phyloP scores from a whole-genome alignment of 1,284 basidiomycete species.

The Cerrena zonata region DNA sequence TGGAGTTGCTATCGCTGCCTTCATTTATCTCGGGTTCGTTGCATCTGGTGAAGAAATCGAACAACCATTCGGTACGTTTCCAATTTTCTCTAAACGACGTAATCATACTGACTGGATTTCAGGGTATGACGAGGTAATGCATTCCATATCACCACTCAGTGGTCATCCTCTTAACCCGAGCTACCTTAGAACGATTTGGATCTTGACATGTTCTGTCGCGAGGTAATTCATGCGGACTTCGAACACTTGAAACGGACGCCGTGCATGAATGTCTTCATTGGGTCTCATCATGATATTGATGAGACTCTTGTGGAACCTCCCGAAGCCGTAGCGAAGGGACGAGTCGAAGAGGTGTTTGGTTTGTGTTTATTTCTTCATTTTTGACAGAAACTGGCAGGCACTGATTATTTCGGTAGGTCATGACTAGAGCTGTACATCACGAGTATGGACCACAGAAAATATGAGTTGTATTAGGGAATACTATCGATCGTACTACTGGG shows the following conservation, averaged over 20 bases:
- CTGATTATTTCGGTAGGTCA: no score
- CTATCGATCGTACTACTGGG: no score
- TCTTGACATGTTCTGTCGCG: constrained; percentile 53
- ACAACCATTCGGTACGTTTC: constrained; percentile 54
- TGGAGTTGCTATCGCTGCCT: constrained; percentile 54
- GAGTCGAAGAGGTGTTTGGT: constrained; percentile 20
- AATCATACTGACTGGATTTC: background rate
- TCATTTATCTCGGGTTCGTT: constrained; percentile 63
- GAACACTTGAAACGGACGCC: constrained; percentile 42
- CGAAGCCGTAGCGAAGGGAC: constrained; percentile 1
- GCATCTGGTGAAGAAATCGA: constrained; percentile 65
- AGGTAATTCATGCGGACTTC: constrained; percentile 48
- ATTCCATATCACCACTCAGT: no score
- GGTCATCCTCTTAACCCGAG: background rate
- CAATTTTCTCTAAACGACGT: background rate
- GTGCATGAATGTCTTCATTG: constrained; percentile 43
- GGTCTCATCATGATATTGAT: constrained; percentile 16
- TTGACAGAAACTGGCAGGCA: no score
- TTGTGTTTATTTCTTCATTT: background rate
- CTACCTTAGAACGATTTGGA: constrained; percentile 53
- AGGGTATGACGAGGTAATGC: constrained; percentile 56
- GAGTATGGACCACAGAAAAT: no score
- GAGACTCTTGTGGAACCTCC: background rate
- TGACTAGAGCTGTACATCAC: no score
- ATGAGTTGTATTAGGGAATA: no score